phyloP scores from a whole-genome alignment of 495 filamentous ascomycete genomes.

The Xylaria venustula region DNA sequence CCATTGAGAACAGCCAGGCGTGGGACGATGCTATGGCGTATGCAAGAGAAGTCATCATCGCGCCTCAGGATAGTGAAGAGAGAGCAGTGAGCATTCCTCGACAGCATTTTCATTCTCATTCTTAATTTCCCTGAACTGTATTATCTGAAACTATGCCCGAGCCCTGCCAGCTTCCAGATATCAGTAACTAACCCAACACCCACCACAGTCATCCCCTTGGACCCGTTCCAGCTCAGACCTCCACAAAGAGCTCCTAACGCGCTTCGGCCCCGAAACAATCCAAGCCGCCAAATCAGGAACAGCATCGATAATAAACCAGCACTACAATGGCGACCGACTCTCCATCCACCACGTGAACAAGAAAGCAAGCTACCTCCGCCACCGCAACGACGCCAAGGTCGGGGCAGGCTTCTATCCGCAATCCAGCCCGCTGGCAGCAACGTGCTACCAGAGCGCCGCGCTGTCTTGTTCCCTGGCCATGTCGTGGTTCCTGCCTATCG shows the following conservation, averaged over 20 bases:
- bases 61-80: not conserved
- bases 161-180: not conserved
- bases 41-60: slow-evolving; percentile 8
- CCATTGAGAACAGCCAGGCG: not conserved
- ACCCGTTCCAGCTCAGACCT: slow-evolving; percentile 6
- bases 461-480: not conserved
- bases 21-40: slow-evolving; percentile 4
- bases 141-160: not conserved
- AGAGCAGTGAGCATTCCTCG: not conserved
- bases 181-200: not conserved
- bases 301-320: not conserved
- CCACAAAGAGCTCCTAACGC: slow-evolving; percentile 5
- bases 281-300: not conserved
- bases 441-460: slow-evolving; percentile 6
- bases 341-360: slow-evolving; percentile 9
- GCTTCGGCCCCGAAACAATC: slow-evolving; percentile 9
- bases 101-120: not conserved
- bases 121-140: not conserved
- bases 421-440: slow-evolving; percentile 1
- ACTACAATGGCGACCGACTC: slow-evolving; percentile 4
- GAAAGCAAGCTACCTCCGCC: slow-evolving; percentile 9
- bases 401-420: slow-evolving; percentile 9
- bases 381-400: not conserved
- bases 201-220: not conserved
- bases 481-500: not conserved